Conservation (phyloP, 2,329 filamentous ascomycete species). For the Trichoderma atrobrunneum region DNA sequence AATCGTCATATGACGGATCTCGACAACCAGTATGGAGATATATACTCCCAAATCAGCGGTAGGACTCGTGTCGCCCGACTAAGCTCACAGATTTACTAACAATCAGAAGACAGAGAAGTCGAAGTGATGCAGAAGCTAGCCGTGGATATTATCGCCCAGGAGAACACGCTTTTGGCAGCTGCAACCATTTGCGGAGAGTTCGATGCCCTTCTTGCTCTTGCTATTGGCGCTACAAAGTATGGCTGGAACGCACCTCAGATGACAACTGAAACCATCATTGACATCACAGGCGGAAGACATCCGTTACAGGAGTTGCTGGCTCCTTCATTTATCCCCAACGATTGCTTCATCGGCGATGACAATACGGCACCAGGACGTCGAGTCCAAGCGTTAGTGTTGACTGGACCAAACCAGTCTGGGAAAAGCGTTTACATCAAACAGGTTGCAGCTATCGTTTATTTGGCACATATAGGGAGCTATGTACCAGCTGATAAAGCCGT, state of each 20-base stretch:
- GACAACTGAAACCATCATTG: constrained; percentile 65
- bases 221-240: constrained; percentile 72
- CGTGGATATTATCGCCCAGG: constrained; percentile 65
- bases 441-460: constrained; percentile 82
- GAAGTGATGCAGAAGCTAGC: constrained; percentile 80
- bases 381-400: constrained; percentile 70
- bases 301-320: constrained; percentile 83
- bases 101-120: constrained; percentile 70
- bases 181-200: constrained; percentile 84
- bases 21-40: constrained; percentile 77
- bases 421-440: constrained; percentile 97
- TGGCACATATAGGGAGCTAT: constrained; percentile 90
- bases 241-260: constrained; percentile 68
- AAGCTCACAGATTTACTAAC: background rate
- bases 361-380: constrained; percentile 11
- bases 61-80: constrained; percentile 28
- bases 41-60: constrained; percentile 82
- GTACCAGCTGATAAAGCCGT: constrained; percentile 75
- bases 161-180: constrained; percentile 62
- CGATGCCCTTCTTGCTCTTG: constrained; percentile 79
- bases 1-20: constrained; percentile 76
- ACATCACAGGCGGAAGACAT: constrained; percentile 78
- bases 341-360: constrained; percentile 66
- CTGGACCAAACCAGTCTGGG: constrained; percentile 93
- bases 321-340: constrained; percentile 77